Evolutionary conservation across 2,329 filamentous ascomycete species (phyloP).

Genomic region (Fusarium sp.): DNA sequence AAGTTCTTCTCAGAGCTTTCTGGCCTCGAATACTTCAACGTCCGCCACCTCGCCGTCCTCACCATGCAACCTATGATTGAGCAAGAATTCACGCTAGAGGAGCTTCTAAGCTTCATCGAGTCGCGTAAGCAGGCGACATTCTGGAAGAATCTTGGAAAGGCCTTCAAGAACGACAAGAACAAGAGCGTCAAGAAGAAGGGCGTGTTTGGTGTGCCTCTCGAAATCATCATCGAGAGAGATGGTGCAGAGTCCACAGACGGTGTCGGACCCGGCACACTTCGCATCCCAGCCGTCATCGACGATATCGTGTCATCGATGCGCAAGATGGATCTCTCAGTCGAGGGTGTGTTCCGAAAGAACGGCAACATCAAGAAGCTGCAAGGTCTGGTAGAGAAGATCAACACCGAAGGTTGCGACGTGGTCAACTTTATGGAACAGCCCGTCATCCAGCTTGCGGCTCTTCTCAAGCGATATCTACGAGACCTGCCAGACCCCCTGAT

Average conservation of each 20-base stretch:
- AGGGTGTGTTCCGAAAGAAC: slow-evolving; percentile 98
- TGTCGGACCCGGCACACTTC: slow-evolving; percentile 87
- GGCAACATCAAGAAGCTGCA: slow-evolving; percentile 95
- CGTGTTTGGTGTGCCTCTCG: slow-evolving; percentile 88
- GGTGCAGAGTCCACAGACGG: slow-evolving; percentile 98
- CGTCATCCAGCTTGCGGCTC: slow-evolving; percentile 90
- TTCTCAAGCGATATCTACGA: slow-evolving; percentile 93
- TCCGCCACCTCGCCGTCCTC: slow-evolving; percentile 91
- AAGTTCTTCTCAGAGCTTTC: slow-evolving; percentile 97
- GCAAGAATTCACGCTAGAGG: slow-evolving; percentile 89
- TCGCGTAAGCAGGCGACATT: slow-evolving; percentile 88
- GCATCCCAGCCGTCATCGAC: slow-evolving; percentile 93
- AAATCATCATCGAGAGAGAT: slow-evolving; percentile 88
- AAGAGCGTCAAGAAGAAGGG: slow-evolving; percentile 89
- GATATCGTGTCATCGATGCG: slow-evolving; percentile 94
- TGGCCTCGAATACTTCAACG: slow-evolving; percentile 95
- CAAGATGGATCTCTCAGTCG: slow-evolving; percentile 98
- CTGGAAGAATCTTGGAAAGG: slow-evolving; percentile 98
- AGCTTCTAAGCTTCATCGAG: slow-evolving; percentile 90
- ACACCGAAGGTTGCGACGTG: slow-evolving; percentile 82
- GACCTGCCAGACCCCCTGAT: slow-evolving; percentile 93
- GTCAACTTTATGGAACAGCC: slow-evolving; percentile 88
- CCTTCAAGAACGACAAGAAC: slow-evolving; percentile 84
- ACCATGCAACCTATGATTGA: slow-evolving; percentile 94
- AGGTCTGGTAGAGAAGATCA: slow-evolving; percentile 84